phyloP scores from a whole-genome alignment of 1,284 basidiomycete species.

The Ceratobasidium sp. region DNA sequence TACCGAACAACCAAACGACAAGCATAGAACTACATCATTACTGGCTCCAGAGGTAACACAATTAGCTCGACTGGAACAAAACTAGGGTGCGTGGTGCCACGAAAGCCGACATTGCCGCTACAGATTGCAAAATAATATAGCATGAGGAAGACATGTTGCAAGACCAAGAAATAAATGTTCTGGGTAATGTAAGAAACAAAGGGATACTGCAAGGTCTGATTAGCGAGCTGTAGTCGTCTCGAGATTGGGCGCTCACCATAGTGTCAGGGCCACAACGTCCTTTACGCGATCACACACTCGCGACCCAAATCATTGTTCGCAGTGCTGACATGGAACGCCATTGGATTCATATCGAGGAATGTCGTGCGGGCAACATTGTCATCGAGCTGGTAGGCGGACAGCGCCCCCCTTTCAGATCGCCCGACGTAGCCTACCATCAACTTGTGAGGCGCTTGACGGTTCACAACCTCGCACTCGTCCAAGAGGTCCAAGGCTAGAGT shows the following conservation, averaged over 20 bases:
- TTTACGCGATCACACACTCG: constrained; percentile 39
- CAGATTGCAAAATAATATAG: constrained; percentile 31
- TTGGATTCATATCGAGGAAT: constrained; percentile 40
- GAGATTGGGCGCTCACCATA: constrained; percentile 13
- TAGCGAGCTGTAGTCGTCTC: not conserved
- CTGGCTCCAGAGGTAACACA: not conserved
- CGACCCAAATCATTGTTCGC: constrained; percentile 19
- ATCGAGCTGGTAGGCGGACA: constrained; percentile 36
- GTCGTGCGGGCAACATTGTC: constrained; percentile 37
- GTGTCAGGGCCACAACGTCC: not conserved
- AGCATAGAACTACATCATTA: not conserved
- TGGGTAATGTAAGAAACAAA: constrained; percentile 1
- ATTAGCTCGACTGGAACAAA: not conserved
- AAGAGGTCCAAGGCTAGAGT: constrained; percentile 1
- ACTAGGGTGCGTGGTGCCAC: not conserved
- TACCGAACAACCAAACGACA: not conserved
- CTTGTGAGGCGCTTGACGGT: constrained; percentile 36
- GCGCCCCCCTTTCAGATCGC: constrained; percentile 21
- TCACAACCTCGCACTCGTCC: constrained; percentile 39
- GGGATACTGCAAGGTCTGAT: not conserved
- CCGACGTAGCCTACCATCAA: constrained; percentile 42
- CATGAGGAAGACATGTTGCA: not conserved
- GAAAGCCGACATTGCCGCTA: constrained; percentile 25
- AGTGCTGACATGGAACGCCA: constrained; percentile 26
- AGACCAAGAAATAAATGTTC: not conserved